Base-by-base conservation (phyloP, 2,329 filamentous ascomycete species). In the Fulvia fulva region DNA sequence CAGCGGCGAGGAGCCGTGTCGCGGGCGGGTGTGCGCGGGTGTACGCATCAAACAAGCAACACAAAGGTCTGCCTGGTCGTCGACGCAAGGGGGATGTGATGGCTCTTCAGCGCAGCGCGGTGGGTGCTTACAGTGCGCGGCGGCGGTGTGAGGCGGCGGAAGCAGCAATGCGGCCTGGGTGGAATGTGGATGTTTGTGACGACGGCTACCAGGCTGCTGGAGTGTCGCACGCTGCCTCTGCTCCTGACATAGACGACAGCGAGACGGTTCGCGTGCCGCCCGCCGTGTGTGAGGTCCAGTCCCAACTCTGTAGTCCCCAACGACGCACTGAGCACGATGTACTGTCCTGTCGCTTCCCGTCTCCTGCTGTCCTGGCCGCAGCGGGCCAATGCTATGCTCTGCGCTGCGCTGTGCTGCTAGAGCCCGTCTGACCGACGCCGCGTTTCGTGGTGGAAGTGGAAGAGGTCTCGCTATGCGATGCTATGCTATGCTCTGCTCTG, bases 1-100 rank as follows among this genome's bases (percentile, higher is more conserved):
- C 44, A 51, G 45, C 44, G 55, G 59, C 59, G 16, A 53, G 55
- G 37, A 55, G 41, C 56, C 62, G 60, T 61, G 19, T 28, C 32
- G 45, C 53, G 25, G 32, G 53, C 51, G 58, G 58, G 49, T 46
- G 50, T 46, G 52, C 26, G 54, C 60, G 60, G 53, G 45, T 32
- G 50, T 51, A 19, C 53, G 47, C 57, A 57, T 53, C 57, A 55
- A 53, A 23, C 44, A 41, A 19, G 49, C 25, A 7, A 16, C 55
- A 55, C 41, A 47, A 26, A 22, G 45, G 41, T 49, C 47, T 22
- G 53, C 56, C 44, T 49, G 51, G 51, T 49, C 55, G 50, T 28
- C 50, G n/a, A 57, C 43, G 55, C 55, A 53, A 57, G 55, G 53
- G 45, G 34, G 49, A 2, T 34, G 47, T 41, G 47, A 28, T n/a